These are phyloP conservation scores for Fusarium pseudonygamai DNA, from an alignment of 2,329 filamentous ascomycete species.

Conservation along the genomic window DNA sequence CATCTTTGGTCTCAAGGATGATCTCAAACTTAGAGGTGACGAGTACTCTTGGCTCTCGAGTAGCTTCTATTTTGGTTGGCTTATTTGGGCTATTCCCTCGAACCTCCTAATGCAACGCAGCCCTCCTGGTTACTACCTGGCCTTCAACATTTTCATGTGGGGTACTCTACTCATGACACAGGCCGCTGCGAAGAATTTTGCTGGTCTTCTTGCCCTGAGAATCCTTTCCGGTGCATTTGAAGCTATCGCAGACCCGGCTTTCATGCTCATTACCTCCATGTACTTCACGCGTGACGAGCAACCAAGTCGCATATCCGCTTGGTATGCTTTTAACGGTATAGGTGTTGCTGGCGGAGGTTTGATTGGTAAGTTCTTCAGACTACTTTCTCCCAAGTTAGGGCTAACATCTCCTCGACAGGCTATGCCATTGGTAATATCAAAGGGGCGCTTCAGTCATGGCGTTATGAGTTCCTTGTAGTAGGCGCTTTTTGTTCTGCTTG, in stretches of 20 bases:
- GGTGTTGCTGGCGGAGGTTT: conserved; percentile 67
- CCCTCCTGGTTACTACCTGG: conserved; percentile 50
- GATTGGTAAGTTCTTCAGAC: conserved; percentile 41
- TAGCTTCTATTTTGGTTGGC: conserved; percentile 52
- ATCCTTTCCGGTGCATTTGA: conserved; percentile 73
- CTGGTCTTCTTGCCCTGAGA: conserved; percentile 62
- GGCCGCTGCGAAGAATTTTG: conserved; percentile 65
- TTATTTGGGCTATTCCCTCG: conserved; percentile 49
- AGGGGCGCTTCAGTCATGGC: conserved; percentile 67
- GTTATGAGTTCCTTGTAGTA: conserved; percentile 75
- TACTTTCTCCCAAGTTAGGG: neutral
- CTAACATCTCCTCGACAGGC: conserved; percentile 36
- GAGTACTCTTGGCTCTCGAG: conserved; percentile 61
- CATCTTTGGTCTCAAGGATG: conserved; percentile 70
- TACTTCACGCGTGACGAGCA: conserved; percentile 72
- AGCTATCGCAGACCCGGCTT: conserved; percentile 58
- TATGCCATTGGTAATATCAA: conserved; percentile 70
- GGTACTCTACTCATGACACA: conserved; percentile 58
- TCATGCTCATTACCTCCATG: conserved; percentile 73
- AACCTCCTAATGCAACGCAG: conserved; percentile 47
- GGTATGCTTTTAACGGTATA: conserved; percentile 68
- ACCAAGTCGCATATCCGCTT: conserved; percentile 66
- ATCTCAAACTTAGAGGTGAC: conserved; percentile 64
- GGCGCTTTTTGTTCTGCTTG: conserved; percentile 66
- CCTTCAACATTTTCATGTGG: conserved; percentile 65